Evolutionary conservation across 768 basidiomycete species (phyloP).

Genomic region (Pleurotus tuber-regium): DNA sequence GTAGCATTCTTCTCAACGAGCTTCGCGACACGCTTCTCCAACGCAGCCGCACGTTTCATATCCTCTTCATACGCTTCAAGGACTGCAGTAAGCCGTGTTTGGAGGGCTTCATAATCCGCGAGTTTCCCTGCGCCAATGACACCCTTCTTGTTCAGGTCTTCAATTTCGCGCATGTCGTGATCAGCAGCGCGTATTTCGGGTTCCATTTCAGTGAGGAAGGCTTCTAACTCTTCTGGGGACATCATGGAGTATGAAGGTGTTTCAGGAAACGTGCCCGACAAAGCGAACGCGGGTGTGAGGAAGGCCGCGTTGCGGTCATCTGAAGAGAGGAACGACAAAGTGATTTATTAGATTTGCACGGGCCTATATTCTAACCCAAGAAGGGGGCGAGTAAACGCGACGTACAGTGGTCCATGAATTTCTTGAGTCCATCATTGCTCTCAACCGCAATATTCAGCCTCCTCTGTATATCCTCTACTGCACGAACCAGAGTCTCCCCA

Average conservation of each 20-base stretch:
- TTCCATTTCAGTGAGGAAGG: slow-evolving; percentile 76
- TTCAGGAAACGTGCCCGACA: slow-evolving; percentile 55
- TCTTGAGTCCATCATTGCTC: slow-evolving; percentile 66
- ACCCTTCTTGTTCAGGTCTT: slow-evolving; percentile 64
- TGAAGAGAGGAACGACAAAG: slow-evolving; percentile 28
- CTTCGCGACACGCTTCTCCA: slow-evolving; percentile 64
- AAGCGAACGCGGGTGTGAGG: slow-evolving; percentile 72
- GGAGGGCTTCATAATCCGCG: slow-evolving; percentile 59
- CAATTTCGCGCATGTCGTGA: slow-evolving; percentile 78
- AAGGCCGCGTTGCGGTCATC: slow-evolving; percentile 77
- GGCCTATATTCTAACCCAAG: too few relatives aligned
- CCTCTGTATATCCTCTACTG: slow-evolving; percentile 60
- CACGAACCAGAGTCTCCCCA: slow-evolving; percentile 54
- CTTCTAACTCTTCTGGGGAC: slow-evolving; percentile 66
- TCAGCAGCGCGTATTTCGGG: slow-evolving; percentile 81
- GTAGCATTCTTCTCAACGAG: slow-evolving; percentile 70
- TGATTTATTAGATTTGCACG: too few relatives aligned
- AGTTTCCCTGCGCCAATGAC: slow-evolving; percentile 73
- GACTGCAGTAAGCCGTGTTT: slow-evolving; percentile 65
- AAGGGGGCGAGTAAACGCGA: slow-evolving; percentile 11
- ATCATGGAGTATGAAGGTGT: slow-evolving; percentile 60
- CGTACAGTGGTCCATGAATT: slow-evolving; percentile 76
- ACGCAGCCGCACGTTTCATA: slow-evolving; percentile 45
- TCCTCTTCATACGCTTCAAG: slow-evolving; percentile 61
- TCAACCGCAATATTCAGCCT: slow-evolving; percentile 57